Evolutionary conservation across 2,329 filamentous ascomycete genomes (phyloP), one percentile per base, ranked within the genome.

Genomic region (Mycosphaerelloides madeirae): DNA sequence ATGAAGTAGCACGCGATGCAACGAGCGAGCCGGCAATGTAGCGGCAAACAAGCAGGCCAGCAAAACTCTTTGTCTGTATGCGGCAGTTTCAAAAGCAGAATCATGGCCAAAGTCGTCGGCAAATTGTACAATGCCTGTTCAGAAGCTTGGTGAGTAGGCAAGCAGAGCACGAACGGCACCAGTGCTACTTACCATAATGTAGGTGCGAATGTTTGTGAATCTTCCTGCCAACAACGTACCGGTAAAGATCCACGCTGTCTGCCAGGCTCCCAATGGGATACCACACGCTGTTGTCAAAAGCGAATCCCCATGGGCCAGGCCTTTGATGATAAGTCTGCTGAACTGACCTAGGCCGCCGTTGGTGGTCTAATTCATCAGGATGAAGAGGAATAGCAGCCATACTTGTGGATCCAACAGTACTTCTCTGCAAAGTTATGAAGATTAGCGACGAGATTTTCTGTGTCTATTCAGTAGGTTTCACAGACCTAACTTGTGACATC

Each of bases 381-480:
- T 67, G 41, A 64, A 56, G 8, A 56, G 29, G 45, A 59, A 56
- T 25, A 63, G 63, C 58, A 58, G 49, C 62, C 67, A 70, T 11
- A 65, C 62, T 36, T 87, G 83, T 0, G 83, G 81, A 51, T 89
- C 85, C 1, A 63, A 61, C 11, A 86, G 65, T 0, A 79, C 76
- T 53, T 80, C 77, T n/a, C n/a, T n/a, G n/a, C n/a, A n/a, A n/a
- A n/a, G n/a, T n/a, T n/a, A n/a, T n/a, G n/a, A n/a, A n/a, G n/a
- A n/a, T n/a, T n/a, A n/a, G n/a, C n/a, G n/a, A n/a, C n/a, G n/a
- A n/a, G n/a, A n/a, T n/a, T n/a, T n/a, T n/a, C n/a, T n/a, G n/a
- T n/a, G n/a, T n/a, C n/a, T n/a, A n/a, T n/a, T n/a, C n/a, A n/a
- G n/a, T n/a, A n/a, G n/a, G n/a, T n/a, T n/a, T n/a, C n/a, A n/a